Percentiles rank a stretch among this genome's conserved stretches.
Conservation (phyloP, 139 green algal species). For the Pleodorina starrii region DNA sequence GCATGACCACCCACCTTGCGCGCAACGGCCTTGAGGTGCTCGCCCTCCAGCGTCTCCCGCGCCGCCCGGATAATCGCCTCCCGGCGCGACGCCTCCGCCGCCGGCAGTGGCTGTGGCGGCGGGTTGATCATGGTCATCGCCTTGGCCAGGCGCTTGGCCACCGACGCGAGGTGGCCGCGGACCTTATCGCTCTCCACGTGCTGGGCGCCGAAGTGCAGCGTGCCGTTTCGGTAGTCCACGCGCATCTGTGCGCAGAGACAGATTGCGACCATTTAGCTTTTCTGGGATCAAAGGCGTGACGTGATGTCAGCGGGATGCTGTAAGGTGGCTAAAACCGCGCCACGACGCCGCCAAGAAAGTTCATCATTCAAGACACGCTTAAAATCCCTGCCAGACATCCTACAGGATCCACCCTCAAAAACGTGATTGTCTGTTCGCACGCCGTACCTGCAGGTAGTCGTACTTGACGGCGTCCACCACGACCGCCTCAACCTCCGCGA, state of each 20-base stretch:
- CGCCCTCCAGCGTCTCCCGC: constrained; percentile 66
- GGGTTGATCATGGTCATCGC: constrained; percentile 76
- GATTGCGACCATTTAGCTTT: not conserved
- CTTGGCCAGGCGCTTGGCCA: constrained; percentile 83
- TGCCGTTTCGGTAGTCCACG: constrained; percentile 93
- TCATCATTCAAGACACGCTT: too few relatives aligned
- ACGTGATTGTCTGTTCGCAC: too few relatives aligned
- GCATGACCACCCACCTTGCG: constrained; percentile 23
- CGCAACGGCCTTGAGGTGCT: constrained; percentile 86
- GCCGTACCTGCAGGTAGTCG: constrained; percentile 85
- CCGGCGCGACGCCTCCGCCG: constrained; percentile 54
- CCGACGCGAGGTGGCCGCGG: constrained; percentile 57
- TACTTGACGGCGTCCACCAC: constrained; percentile 94
- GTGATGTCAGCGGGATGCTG: too few relatives aligned
- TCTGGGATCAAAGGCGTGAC: too few relatives aligned
- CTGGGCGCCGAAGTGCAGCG: constrained; percentile 91
- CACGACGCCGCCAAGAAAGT: too few relatives aligned
- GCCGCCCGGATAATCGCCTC: constrained; percentile 53
- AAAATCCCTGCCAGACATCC: not conserved
- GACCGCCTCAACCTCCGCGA: constrained; percentile 89
- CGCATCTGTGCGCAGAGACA: constrained; percentile 64
- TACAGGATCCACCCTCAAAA: too few relatives aligned
- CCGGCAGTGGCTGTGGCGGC: not conserved
- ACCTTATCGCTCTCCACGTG: constrained; percentile 73
- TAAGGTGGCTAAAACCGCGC: too few relatives aligned